Conservation (phyloP, 495 filamentous ascomycete species). For the Pseudotulostoma volvatum region DNA sequence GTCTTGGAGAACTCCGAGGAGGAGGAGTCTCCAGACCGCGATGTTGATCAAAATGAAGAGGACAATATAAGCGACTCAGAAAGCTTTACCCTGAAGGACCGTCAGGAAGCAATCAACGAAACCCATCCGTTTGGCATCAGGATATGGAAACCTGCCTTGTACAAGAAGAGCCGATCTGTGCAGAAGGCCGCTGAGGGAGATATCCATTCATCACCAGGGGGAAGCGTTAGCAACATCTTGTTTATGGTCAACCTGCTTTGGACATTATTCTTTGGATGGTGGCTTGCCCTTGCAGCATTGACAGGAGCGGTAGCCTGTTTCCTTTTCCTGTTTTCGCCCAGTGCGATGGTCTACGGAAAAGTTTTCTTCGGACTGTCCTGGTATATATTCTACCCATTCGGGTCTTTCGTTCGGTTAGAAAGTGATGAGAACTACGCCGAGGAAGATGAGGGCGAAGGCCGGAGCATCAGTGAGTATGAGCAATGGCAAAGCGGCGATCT, state of each 20-base stretch:
- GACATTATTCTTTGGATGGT: constrained; percentile 93
- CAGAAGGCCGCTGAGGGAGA: constrained; percentile 92
- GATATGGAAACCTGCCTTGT: constrained; percentile 95
- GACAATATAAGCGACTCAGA: constrained; percentile 58
- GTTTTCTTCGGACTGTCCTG: constrained; percentile 69
- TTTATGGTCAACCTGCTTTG: constrained; percentile 77
- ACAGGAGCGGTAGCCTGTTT: constrained; percentile 63
- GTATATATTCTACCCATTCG: constrained; percentile 92
- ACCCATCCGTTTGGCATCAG: constrained; percentile 98
- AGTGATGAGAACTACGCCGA: constrained; percentile 89
- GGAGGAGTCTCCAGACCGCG: constrained; percentile 18
- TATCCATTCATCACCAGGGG: constrained; percentile 90
- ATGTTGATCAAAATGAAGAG: constrained; percentile 38
- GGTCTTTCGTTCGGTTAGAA: constrained; percentile 82
- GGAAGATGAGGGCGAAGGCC: constrained; percentile 96
- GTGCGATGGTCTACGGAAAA: constrained; percentile 70
- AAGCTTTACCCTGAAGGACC: constrained; percentile 68
- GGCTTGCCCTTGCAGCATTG: constrained; percentile 67
- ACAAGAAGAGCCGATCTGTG: constrained; percentile 94
- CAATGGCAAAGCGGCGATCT: constrained; percentile 97
- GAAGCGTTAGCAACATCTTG: constrained; percentile 66
- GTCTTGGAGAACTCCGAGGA: constrained; percentile 15
- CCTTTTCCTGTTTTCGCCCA: constrained; percentile 59
- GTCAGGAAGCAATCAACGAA: constrained; percentile 95
- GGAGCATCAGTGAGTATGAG: constrained; percentile 97